Base-by-base conservation (phyloP, 306 rosid genomes). In the Prunus mume region DNA sequence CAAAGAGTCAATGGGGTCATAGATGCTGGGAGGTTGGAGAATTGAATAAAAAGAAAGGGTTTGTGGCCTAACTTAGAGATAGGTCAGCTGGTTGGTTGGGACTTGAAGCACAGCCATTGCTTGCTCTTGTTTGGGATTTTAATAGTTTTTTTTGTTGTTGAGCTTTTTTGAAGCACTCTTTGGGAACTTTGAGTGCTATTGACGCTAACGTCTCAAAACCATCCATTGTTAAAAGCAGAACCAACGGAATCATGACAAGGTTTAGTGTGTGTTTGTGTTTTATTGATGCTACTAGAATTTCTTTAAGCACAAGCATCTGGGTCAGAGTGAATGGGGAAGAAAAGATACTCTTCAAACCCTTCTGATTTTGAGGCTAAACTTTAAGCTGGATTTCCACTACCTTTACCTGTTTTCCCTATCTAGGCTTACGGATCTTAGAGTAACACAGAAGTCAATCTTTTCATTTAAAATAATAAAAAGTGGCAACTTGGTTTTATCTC, bases 231-330 rank as follows among this genome's bases (percentile, higher is more conserved):
- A 4, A 60, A 55, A 65, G 34, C 11, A 69, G 34, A 6, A 77
- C 69, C 74, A 75, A 79, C 63, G 72, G 80, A 52, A 80, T 77
- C 78, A 43, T 68, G 69, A 73, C 56, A 19, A 60, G 34, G 17
- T 22, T 65, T 30, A 49, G 61, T 75, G 72, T 69, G 78, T 58
- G 51, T 34, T 6, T 49, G 6, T 49, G 52, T 63, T 70, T 68
- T 18, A 67, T 76, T 70, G 69, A 43, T 68, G 55, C 61, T 22
- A 47, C 49, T 62, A 27, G n/a, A 68, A 56, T 50, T 56, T 71
- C 61, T 73, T 68, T 22, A 32, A 57, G 51, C 74, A 65, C 50
- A 82, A 72, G 65, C 85, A 75, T 72, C 6, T 38, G 43, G 38
- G 72, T 11, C 32, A 60, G 18, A 60, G 18, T 75, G 3, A 34